Evolutionary conservation across 1,284 basidiomycete species (phyloP), one percentile per base, ranked within the genome.

Genomic region (Trichosporon sp.): DNA sequence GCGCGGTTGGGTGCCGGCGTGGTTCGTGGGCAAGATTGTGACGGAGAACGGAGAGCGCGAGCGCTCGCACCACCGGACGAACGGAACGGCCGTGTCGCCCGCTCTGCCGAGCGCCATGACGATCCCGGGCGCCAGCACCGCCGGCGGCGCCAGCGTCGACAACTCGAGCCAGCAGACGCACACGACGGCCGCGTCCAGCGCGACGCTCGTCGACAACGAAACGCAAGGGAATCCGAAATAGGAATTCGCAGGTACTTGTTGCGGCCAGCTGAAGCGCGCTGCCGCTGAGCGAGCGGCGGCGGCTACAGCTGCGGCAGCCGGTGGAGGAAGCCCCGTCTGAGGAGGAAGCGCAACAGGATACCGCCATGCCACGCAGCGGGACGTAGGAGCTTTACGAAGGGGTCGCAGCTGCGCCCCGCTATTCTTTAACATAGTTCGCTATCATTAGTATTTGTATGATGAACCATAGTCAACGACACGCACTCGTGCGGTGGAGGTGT

Each of bases 1-100:
- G 80, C 88, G 93, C 70, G 93, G 93, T 47, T 96, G 93, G 93
- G 92, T 95, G 31, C 93, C 93, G 8, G 81, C 82, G 4, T 85
- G 84, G 82, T 82, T 81, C 67, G 77, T 83, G 38, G 81, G 81
- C 67, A 83, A 83, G 71, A 60, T 60, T 3, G 56, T 60, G 29
- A 60, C 56, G 13, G 56, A 60, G 56, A 38, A 38, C 63, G 63
- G 42, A 6, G 35, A 31, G 42, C 38, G 63, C 25, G 38, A 44
- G 34, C 63, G 35, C 13, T 21, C 21, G 25, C 53, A 31, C 13
- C 25, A 58, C 27, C 53, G 53, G 6, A 51, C 27, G 27, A 58
- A 27, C 27, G 53, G 25, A 8, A 29, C 56, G 27, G 56, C 56
- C 56, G 56, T 60, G 18, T 63, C 62, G n/a, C 35, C 62, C 13